These are phyloP conservation scores for Lentinula detonsa DNA, from an alignment of 768 basidiomycete genomes.

Conservation along the genomic window DNA sequence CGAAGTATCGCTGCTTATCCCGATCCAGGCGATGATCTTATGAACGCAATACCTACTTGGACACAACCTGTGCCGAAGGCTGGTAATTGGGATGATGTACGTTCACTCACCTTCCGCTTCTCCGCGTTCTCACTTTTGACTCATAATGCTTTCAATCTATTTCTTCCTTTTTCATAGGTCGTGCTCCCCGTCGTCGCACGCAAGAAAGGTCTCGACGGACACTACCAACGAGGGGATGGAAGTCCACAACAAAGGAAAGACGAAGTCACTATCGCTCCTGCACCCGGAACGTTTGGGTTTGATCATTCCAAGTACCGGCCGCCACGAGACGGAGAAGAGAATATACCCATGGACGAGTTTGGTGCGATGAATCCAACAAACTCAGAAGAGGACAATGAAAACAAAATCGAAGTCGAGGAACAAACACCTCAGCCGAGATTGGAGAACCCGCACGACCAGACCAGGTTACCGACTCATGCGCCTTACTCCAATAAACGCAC, in stretches of 20 bases:
- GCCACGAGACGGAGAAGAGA: slow-evolving; percentile 31
- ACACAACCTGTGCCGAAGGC: slow-evolving; percentile 62
- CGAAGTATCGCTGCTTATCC: slow-evolving; percentile 68
- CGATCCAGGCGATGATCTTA: slow-evolving; percentile 49
- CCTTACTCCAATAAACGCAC: slow-evolving; percentile 12
- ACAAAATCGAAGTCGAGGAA: slow-evolving; percentile 10
- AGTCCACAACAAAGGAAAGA: slow-evolving; percentile 48
- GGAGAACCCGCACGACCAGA: slow-evolving; percentile 19
- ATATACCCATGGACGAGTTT: slow-evolving; percentile 64
- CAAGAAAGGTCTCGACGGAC: slow-evolving; percentile 70
- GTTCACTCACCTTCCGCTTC: slow-evolving; percentile 13
- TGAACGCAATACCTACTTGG: slow-evolving; percentile 79
- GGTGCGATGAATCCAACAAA: slow-evolving; percentile 31
- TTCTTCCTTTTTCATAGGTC: slow-evolving; percentile 40
- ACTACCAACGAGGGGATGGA: slow-evolving; percentile 67
- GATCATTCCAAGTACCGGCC: slow-evolving; percentile 67
- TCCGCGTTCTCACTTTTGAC: neutral
- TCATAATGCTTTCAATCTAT: neutral
- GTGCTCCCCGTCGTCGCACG: slow-evolving; percentile 81
- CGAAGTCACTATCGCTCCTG: slow-evolving; percentile 46
- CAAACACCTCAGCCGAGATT: slow-evolving; percentile 14
- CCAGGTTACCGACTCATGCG: slow-evolving; percentile 15
- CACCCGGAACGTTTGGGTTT: slow-evolving; percentile 80
- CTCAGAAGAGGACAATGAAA: slow-evolving; percentile 12
- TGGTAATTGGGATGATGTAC: slow-evolving; percentile 83